Conservation (phyloP, 306 rosid genomes). For the Vigna unguiculata region DNA sequence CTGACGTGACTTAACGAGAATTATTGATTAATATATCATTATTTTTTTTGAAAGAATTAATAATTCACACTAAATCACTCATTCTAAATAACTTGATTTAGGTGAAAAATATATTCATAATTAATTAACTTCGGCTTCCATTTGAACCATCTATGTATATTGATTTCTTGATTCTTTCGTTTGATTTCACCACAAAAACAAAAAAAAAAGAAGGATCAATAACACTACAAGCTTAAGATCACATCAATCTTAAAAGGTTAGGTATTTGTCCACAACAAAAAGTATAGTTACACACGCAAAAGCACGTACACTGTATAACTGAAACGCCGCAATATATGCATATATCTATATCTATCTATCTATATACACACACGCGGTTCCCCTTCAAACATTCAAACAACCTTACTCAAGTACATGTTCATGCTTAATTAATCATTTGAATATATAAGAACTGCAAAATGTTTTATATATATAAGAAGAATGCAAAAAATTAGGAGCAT, state of each 20-base stretch:
- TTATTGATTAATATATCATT: too few relatives aligned
- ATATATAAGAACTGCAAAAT: neutral
- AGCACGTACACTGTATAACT: neutral
- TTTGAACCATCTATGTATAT: constrained; percentile 15
- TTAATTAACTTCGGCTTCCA: constrained; percentile 5
- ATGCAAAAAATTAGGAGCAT: neutral
- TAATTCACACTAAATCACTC: too few relatives aligned
- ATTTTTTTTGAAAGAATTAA: too few relatives aligned
- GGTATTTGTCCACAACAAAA: constrained; percentile 47
- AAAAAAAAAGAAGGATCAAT: neutral
- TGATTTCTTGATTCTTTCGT: neutral
- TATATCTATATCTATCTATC: neutral
- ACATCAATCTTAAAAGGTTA: constrained; percentile 44
- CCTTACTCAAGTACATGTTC: neutral
- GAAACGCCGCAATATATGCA: constrained; percentile 7
- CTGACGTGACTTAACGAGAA: too few relatives aligned
- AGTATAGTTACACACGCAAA: constrained; percentile 43
- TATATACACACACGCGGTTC: neutral
- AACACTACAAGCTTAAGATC: constrained; percentile 3
- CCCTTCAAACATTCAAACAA: constrained; percentile 20
- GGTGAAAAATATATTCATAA: too few relatives aligned
- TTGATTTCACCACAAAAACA: neutral
- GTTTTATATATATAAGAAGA: neutral
- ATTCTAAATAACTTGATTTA: too few relatives aligned
- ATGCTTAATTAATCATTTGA: neutral